Evolutionary conservation across 2,329 filamentous ascomycete genomes (phyloP).

Genomic region (Neospermospora avenae): DNA sequence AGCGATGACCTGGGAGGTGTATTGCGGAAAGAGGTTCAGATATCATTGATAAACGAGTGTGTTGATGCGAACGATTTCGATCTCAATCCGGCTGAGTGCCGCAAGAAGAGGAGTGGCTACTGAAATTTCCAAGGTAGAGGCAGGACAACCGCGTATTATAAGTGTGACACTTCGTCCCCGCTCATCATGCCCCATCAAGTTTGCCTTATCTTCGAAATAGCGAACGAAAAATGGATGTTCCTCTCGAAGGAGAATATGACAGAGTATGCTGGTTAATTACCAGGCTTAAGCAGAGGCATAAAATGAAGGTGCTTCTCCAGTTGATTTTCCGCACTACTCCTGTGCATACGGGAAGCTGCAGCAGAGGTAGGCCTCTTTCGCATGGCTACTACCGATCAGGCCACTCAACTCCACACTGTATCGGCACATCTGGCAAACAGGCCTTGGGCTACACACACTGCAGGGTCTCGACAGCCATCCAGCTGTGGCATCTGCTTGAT

Average conservation of each 20-base stretch:
- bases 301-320: not conserved
- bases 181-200: constrained; percentile 8
- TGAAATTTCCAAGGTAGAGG: constrained; percentile 19
- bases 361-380: constrained; percentile 1
- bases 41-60: constrained; percentile 17
- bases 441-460: not conserved
- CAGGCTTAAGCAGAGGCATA: not conserved
- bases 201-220: not conserved
- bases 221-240: not conserved
- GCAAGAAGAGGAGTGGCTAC: constrained; percentile 12
- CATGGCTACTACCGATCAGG: constrained; percentile 22
- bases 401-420: constrained; percentile 16
- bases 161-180: constrained; percentile 18
- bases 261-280: not conserved
- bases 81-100: not conserved
- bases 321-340: not conserved
- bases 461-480: constrained; percentile 14
- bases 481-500: constrained; percentile 14
- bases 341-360: constrained; percentile 20
- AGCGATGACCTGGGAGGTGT: not conserved
- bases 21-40: not conserved
- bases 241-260: not conserved
- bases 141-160: constrained; percentile 17
- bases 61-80: constrained; percentile 12
- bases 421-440: constrained; percentile 24